A percentile compares a stretch with the other conserved stretches of the same genome.
phyloP scores from a whole-genome alignment of 345 rosid genomes.

The Populus alba region DNA sequence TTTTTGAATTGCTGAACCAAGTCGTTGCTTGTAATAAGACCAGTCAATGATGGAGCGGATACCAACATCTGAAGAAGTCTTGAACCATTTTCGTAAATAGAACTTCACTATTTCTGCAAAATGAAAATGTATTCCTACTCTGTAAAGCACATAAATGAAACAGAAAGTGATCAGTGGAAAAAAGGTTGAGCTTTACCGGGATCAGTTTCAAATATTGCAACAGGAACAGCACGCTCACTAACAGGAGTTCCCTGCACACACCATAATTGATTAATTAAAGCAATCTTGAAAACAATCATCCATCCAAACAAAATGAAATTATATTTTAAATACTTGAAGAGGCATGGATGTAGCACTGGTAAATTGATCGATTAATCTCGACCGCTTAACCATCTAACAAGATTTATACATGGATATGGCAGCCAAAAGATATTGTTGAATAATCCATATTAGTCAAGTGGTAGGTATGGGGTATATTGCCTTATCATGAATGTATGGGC shows the following conservation, averaged over 20 bases:
- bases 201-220: constrained; percentile 90
- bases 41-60: constrained; percentile 89
- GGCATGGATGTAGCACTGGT: not conserved
- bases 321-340: constrained; percentile 10
- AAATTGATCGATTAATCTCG: no score
- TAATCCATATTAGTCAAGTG: no score
- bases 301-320: constrained; percentile 9
- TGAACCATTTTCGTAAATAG: constrained; percentile 92
- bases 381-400: no score
- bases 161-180: constrained; percentile 17
- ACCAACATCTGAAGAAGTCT: constrained; percentile 61
- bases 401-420: no score
- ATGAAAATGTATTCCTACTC: constrained; percentile 15
- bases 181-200: constrained; percentile 48
- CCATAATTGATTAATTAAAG: constrained; percentile 14
- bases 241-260: constrained; percentile 85
- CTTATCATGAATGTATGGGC: no score
- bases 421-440: no score
- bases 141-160: constrained; percentile 11
- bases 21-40: constrained; percentile 93
- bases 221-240: constrained; percentile 98
- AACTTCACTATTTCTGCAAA: constrained; percentile 66
- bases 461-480: no score
- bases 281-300: constrained; percentile 7
- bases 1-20: constrained; percentile 88